Percentiles rank a stretch among this genome's conserved stretches.
These are phyloP conservation scores for Paramarasmius palmivorus DNA, from an alignment of 1,284 basidiomycete genomes.

Conservation along the genomic window DNA sequence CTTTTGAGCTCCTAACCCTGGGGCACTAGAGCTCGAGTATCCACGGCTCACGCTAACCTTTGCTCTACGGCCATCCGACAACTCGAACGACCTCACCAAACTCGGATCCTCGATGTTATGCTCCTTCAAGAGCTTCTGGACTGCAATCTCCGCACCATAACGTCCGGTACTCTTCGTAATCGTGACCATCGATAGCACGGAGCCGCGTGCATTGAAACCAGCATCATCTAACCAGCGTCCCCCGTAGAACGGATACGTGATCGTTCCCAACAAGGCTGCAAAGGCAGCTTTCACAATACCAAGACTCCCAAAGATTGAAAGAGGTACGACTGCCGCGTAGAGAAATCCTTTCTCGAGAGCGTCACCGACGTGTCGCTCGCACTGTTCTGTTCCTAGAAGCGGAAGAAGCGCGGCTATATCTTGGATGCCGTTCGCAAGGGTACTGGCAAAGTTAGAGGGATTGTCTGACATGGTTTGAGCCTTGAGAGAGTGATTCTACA, in stretches of 20 bases:
- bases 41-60: too few relatives aligned
- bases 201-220: neutral
- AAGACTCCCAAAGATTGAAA: slow-evolving; percentile 15
- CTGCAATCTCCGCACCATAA: neutral
- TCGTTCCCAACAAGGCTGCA: slow-evolving; percentile 3
- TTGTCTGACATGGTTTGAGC: too few relatives aligned
- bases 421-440: too few relatives aligned
- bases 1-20: too few relatives aligned
- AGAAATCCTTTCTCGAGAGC: slow-evolving; percentile 13
- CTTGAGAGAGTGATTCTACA: too few relatives aligned
- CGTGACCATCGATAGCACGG: neutral
- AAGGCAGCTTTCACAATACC: slow-evolving; percentile 10
- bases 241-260: neutral
- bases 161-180: neutral
- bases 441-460: too few relatives aligned
- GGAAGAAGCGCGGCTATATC: too few relatives aligned
- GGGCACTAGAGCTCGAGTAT: neutral
- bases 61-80: neutral
- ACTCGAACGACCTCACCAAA: neutral
- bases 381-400: too few relatives aligned
- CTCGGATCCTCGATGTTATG: slow-evolving; percentile 1
- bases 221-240: slow-evolving; percentile 5
- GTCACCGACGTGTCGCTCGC: too few relatives aligned
- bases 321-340: slow-evolving; percentile 10
- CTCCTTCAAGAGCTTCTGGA: neutral